Base-by-base conservation (phyloP, 139 green algal species). In the Chlorella sp. region DNA sequence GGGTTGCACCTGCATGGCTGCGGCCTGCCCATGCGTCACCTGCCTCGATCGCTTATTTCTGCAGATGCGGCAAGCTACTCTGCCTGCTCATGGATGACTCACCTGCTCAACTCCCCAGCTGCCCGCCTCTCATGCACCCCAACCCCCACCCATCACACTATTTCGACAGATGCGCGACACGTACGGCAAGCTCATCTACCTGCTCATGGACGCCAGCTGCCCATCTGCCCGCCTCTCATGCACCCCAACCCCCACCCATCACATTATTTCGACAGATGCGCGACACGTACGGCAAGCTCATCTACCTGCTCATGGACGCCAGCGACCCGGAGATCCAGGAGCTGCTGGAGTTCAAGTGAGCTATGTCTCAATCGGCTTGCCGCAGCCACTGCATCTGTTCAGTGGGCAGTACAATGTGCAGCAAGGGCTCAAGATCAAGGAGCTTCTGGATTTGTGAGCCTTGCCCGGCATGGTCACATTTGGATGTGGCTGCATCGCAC, bases 211-310 rank as follows among this genome's bases (percentile, higher is more conserved):
- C 88, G 88, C 72, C 69, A 56, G 48, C 32, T 85, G 89, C 14
- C 51, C 69, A n/a, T n/a, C n/a, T n/a, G n/a, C n/a, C n/a, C n/a
- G n/a, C n/a, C n/a, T n/a, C n/a, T n/a, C n/a, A n/a, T n/a, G n/a
- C n/a, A n/a, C n/a, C n/a, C n/a, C n/a, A n/a, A n/a, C n/a, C n/a
- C n/a, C n/a, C n/a, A n/a, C n/a, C n/a, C n/a, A n/a, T n/a, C n/a
- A n/a, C n/a, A n/a, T n/a, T n/a, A n/a, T n/a, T n/a, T n/a, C n/a
- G 46, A 62, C 79, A 84, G 74, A 98, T 99, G 96, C 92, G 96
- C 28, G 87, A 87, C 56, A 95, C 96, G 73, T 98, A 98, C 89
- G 96, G 92, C 73, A 92, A 92, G 87, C 81, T 93, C 43, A 81
- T 95, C 28, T 98, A 96, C 89, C 86, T 97, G 87, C 91, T 97